Percentiles rank a stretch among this genome's conserved stretches.
Conservation (phyloP, 352 stramenopile genomes). For the Globisporangium megalacanthum region DNA sequence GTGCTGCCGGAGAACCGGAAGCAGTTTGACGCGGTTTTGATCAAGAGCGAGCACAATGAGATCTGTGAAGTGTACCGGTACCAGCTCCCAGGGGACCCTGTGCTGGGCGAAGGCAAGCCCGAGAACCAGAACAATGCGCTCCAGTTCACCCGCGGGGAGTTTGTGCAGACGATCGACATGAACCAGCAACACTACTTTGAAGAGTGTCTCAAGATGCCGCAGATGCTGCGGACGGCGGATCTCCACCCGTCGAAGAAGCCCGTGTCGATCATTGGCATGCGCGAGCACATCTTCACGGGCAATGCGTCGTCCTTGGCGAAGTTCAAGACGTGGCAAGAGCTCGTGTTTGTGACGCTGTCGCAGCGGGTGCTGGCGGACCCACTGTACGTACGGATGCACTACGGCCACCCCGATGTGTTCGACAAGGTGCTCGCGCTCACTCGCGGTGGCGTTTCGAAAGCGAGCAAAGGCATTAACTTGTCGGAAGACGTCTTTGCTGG, state of each 20-base stretch:
- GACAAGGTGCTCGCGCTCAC: conserved; percentile 70
- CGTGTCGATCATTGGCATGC: conserved; percentile 79
- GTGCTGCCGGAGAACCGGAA: too few relatives aligned
- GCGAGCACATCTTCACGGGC: conserved; percentile 80
- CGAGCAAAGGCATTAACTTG: conserved; percentile 77
- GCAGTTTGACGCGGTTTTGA: conserved; percentile 61
- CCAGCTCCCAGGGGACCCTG: conserved; percentile 71
- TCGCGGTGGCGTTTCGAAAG: conserved; percentile 71
- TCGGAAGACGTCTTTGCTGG: conserved; percentile 82
- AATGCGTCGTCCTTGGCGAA: conserved; percentile 74
- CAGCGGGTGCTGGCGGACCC: conserved; percentile 73
- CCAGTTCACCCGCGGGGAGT: conserved; percentile 77
- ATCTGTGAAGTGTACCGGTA: conserved; percentile 77
- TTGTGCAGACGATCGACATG: conserved; percentile 88
- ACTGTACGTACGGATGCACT: conserved; percentile 77
- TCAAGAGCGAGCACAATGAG: conserved; percentile 63
- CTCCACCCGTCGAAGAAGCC: conserved; percentile 61
- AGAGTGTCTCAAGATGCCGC: conserved; percentile 82
- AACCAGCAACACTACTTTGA: conserved; percentile 88
- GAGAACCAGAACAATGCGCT: conserved; percentile 86
- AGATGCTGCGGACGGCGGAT: conserved; percentile 66
- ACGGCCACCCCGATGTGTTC: conserved; percentile 79
- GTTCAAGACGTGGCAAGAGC: conserved; percentile 77
- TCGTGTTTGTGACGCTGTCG: conserved; percentile 76
- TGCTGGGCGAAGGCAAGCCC: conserved; percentile 77